Evolutionary conservation across 306 rosid species (phyloP), one percentile per base, ranked within the genome.

Genomic region (Citrullus colocynthis): DNA sequence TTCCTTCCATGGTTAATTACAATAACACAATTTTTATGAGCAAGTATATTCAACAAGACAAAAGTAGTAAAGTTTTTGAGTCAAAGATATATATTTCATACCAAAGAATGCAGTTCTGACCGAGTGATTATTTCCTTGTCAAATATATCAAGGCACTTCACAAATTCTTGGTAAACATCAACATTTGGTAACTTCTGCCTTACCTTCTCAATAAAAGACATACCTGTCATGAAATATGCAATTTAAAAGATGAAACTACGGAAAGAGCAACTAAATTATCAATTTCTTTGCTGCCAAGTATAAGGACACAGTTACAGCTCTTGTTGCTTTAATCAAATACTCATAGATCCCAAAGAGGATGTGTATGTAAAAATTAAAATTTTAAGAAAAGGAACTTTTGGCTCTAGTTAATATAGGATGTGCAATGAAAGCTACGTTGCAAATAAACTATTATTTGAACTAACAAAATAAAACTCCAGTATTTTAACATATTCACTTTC

Each of bases 121-220:
- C 93, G 87, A 86, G 89, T 89, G 77, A 96, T 92, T 82, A 96
- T 96, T 80, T 97, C 97, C 71, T 80, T 89, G 93, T 89, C 84
- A 86, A 87, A 96, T 74, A 96, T 96, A 74, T 89, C 81, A 82
- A 96, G 93, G 84, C 90, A 92, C 88, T 91, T 96, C 90, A 91
- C 88, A 86, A 96, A 91, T 36, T 90, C 79, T 80, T 87, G 93
- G 86, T 88, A 96, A 82, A 89, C 99, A 85, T 92, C 97, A 58
- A 83, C 78, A 75, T 93, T 91, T 84, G 88, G 83, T 85, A 96
- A 84, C 88, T 88, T 90, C 85, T 91, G 96, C 87, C 90, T 96
- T 75, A 92, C 96, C 85, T 89, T 96, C 84, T 91, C 99, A 74
- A 88, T 89, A 84, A 96, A 96, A 81, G 88, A 81, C 89, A 89